These are phyloP conservation scores for Poronia punctata DNA, from an alignment of 495 filamentous ascomycete genomes.

Conservation along the genomic window DNA sequence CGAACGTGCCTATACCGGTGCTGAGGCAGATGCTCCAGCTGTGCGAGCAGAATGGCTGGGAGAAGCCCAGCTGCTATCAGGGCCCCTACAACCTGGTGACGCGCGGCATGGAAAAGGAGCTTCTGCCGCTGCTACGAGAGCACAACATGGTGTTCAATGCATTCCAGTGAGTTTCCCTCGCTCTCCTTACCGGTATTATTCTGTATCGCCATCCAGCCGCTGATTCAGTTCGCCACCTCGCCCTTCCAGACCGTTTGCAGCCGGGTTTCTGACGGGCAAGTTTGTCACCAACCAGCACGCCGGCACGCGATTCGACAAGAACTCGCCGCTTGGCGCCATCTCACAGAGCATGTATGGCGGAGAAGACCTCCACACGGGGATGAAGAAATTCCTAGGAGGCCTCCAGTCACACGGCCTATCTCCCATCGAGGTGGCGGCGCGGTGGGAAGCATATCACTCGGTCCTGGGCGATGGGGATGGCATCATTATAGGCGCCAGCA, in stretches of 20 bases:
- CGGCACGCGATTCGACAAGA: slow-evolving; percentile 36
- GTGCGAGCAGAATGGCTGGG: slow-evolving; percentile 31
- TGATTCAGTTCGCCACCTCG: background rate
- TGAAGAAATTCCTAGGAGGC: slow-evolving; percentile 41
- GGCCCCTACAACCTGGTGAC: slow-evolving; percentile 37
- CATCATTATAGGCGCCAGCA: slow-evolving; percentile 46
- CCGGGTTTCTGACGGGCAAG: slow-evolving; percentile 43
- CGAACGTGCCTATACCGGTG: slow-evolving; percentile 29
- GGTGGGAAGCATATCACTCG: slow-evolving; percentile 52
- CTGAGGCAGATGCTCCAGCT: slow-evolving; percentile 29
- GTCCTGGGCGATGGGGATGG: slow-evolving; percentile 44
- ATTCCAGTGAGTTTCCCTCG: slow-evolving; percentile 25
- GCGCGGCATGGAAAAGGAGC: slow-evolving; percentile 23
- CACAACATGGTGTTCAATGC: slow-evolving; percentile 43
- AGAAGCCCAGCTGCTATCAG: slow-evolving; percentile 35
- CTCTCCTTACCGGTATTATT: background rate
- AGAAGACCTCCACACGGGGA: slow-evolving; percentile 26
- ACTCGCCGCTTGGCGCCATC: slow-evolving; percentile 21
- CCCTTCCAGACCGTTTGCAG: slow-evolving; percentile 22
- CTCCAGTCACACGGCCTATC: slow-evolving; percentile 35
- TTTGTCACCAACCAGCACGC: slow-evolving; percentile 14
- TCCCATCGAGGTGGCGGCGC: slow-evolving; percentile 46
- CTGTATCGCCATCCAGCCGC: background rate
- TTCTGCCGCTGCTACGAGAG: slow-evolving; percentile 43
- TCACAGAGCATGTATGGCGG: slow-evolving; percentile 41